Percentiles rank a stretch among this genome's conserved stretches.
phyloP scores from a whole-genome alignment of 495 filamentous ascomycete genomes.

The Talaromyces wortmannii region DNA sequence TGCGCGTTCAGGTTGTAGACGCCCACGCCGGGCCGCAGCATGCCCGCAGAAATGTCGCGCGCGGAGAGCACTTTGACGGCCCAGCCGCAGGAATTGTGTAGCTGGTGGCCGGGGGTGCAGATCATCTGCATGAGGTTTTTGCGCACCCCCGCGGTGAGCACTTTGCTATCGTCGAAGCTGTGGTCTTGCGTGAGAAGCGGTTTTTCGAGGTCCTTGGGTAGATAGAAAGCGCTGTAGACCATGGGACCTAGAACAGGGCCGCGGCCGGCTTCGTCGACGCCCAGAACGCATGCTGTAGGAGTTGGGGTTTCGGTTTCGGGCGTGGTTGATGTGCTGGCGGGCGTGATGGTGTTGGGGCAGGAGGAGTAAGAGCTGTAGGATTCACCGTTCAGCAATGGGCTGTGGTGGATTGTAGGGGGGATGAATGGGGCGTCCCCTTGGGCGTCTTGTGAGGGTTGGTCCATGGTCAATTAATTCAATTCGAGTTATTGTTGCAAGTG shows the following conservation, averaged over 20 bases:
- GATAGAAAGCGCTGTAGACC: slow-evolving; percentile 91
- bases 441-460: slow-evolving; percentile 37
- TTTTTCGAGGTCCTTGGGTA: slow-evolving; percentile 60
- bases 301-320: slow-evolving; percentile 1
- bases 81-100: slow-evolving; percentile 70
- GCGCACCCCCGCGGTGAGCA: slow-evolving; percentile 66
- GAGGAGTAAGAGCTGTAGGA: slow-evolving; percentile 84
- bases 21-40: slow-evolving; percentile 57
- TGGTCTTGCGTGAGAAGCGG: slow-evolving; percentile 68
- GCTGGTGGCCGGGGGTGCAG: slow-evolving; percentile 57
- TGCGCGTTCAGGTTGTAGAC: slow-evolving; percentile 96
- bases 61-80: slow-evolving; percentile 76
- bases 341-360: slow-evolving; percentile 45
- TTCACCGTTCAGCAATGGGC: slow-evolving; percentile 56
- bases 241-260: slow-evolving; percentile 95
- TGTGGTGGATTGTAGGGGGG: slow-evolving; percentile 65
- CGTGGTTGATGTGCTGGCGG: slow-evolving; percentile 22
- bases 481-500: neutral
- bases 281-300: slow-evolving; percentile 58
- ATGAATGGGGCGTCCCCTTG: slow-evolving; percentile 58
- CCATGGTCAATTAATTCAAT: neutral
- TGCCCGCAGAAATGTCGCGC: slow-evolving; percentile 72
- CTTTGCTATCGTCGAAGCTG: slow-evolving; percentile 90
- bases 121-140: slow-evolving; percentile 68
- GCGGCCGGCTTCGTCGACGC: slow-evolving; percentile 92